Conservation (phyloP, 1,284 basidiomycete genomes). For the Tilletiopsis washingtonensis region DNA sequence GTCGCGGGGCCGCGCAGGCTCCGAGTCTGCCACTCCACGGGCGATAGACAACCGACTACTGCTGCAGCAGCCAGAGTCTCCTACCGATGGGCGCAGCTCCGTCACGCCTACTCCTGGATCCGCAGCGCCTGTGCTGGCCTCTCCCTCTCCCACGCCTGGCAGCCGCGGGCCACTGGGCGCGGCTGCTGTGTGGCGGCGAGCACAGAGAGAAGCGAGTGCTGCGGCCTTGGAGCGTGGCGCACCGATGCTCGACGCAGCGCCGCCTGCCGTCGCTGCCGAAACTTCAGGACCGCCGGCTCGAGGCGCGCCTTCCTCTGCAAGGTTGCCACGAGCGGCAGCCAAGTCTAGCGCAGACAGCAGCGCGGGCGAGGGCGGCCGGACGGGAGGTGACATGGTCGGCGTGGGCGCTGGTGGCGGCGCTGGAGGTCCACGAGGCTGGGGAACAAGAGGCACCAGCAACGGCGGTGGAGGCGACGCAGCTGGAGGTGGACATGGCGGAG, state of each 20-base stretch:
- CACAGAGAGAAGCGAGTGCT: not conserved
- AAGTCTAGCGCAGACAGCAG: conserved; percentile 5
- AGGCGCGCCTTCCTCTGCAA: not conserved
- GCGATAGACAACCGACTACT: too few relatives aligned
- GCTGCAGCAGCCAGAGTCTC: too few relatives aligned
- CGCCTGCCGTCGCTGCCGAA: conserved; percentile 5
- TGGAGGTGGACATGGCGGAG: conserved; percentile 7
- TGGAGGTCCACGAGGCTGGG: not conserved
- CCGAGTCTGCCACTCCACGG: not conserved
- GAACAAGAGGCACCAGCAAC: too few relatives aligned
- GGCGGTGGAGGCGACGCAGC: conserved; percentile 1
- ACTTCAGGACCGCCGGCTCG: too few relatives aligned
- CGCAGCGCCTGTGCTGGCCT: not conserved
- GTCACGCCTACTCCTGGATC: too few relatives aligned
- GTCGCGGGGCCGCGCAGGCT: not conserved
- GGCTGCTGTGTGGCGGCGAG: not conserved
- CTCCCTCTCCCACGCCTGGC: not conserved
- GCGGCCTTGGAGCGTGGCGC: too few relatives aligned
- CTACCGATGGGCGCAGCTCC: too few relatives aligned
- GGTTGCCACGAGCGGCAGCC: conserved; percentile 4
- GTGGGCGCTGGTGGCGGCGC: not conserved
- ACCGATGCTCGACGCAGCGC: not conserved
- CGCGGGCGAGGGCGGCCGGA: conserved; percentile 1
- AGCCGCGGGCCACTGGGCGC: not conserved
- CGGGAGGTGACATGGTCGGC: not conserved